Conservation (phyloP, 1,284 basidiomycete species). For the Takashimella tepidaria region DNA sequence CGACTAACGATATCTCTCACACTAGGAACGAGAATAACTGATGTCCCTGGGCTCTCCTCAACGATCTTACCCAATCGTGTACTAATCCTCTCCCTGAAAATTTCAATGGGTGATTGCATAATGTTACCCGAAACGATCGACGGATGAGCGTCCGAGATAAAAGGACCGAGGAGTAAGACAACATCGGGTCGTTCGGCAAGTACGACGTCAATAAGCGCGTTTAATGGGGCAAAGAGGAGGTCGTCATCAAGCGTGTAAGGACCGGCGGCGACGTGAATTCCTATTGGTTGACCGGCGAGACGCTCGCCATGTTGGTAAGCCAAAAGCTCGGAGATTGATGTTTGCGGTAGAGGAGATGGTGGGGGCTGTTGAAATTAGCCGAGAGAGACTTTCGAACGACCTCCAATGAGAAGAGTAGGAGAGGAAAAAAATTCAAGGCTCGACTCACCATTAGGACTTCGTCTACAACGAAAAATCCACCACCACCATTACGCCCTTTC, state of each 20-base stretch:
- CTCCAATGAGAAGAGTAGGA: not conserved
- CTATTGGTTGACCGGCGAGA: slow-evolving; percentile 53
- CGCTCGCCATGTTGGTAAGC: slow-evolving; percentile 40
- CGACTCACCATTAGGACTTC: slow-evolving; percentile 75
- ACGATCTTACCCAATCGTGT: slow-evolving; percentile 59
- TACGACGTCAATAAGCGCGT: slow-evolving; percentile 57
- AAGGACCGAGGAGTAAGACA: slow-evolving; percentile 79
- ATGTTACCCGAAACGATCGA: slow-evolving; percentile 66
- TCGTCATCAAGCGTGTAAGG: slow-evolving; percentile 76
- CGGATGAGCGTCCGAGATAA: slow-evolving; percentile 72
- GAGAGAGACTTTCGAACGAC: no score
- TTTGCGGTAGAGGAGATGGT: slow-evolving; percentile 42
- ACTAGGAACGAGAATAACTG: slow-evolving; percentile 73
- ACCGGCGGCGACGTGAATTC: slow-evolving; percentile 66
- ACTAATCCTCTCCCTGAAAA: slow-evolving; percentile 68
- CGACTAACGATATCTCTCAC: slow-evolving; percentile 71
- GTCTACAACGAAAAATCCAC: slow-evolving; percentile 73
- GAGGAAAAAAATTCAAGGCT: no score
- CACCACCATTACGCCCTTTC: slow-evolving; percentile 87
- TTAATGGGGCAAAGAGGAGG: slow-evolving; percentile 67
- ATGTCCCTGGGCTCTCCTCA: slow-evolving; percentile 60
- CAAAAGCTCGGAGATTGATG: slow-evolving; percentile 33
- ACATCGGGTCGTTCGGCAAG: slow-evolving; percentile 65
- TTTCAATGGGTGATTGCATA: slow-evolving; percentile 58
- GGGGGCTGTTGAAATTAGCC: slow-evolving; percentile 43